Conservation (phyloP, 1,284 basidiomycete species). For the Earliella scabrosa region DNA sequence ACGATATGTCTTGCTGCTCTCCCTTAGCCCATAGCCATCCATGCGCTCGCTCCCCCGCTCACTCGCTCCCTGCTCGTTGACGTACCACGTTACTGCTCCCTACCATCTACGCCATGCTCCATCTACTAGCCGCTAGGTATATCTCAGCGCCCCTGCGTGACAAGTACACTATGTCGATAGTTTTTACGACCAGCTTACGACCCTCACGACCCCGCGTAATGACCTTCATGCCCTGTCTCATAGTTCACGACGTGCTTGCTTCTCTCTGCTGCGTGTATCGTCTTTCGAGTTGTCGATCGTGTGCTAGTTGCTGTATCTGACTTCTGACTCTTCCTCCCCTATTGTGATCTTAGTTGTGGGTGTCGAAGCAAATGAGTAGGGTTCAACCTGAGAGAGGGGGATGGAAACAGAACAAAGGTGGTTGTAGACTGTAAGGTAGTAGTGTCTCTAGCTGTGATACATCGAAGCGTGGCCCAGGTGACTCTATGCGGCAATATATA, state of each 20-base stretch:
- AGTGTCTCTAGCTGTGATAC: not conserved
- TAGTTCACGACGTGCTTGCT: not conserved
- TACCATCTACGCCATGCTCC: not conserved
- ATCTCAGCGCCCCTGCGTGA: not conserved
- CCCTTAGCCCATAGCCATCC: too few species aligned
- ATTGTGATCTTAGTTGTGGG: too few species aligned
- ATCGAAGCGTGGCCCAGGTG: not conserved
- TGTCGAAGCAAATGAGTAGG: too few species aligned
- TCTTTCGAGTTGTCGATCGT: not conserved
- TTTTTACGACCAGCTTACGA: conserved; percentile 14
- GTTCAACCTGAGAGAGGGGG: too few species aligned
- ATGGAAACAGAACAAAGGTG: too few species aligned
- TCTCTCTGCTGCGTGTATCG: not conserved
- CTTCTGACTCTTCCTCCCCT: too few species aligned
- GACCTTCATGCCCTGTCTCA: conserved; percentile 1
- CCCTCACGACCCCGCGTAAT: not conserved
- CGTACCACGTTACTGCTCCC: too few species aligned
- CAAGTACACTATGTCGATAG: not conserved
- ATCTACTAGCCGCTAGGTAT: too few species aligned
- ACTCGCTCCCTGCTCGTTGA: too few species aligned
- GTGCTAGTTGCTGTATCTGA: conserved; percentile 9
- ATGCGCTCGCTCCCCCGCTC: not conserved
- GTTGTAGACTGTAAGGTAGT: not conserved
- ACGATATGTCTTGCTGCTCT: not conserved
- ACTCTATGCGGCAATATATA: not conserved